Evolutionary conservation across 2,329 filamentous ascomycete species (phyloP), one percentile per base, ranked within the genome.

Genomic region (Lasiodiplodia sp.): DNA sequence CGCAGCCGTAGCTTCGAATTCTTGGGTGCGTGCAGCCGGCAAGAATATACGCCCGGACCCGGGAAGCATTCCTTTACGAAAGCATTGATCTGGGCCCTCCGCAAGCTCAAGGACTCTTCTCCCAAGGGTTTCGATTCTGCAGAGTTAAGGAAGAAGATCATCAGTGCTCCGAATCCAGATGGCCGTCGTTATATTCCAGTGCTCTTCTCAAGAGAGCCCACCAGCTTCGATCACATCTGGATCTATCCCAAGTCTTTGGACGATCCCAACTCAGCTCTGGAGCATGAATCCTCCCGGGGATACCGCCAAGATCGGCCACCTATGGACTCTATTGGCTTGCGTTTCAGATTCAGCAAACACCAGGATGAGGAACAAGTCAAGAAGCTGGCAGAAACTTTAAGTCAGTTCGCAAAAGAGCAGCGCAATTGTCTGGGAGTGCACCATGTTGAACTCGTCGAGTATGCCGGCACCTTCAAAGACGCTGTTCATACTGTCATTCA

Each of bases 161-260:
- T 8, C 1, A 1, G 3, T n/a, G 47, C 47, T 11, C 40, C 40
- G 4, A 7, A n/a, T 10, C 18, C 5, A 5, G 12, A 23, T 11
- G 8, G 18, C 10, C 4, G 28, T 2, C 28, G 4, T 11, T 7
- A 1, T 23, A 2, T 3, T 2, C 58, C 58, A 4, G 40, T 51
- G 11, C 58, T 63, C 0, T 63, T 63, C 40, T 25, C 23, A 53
- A 18, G 68, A 47, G n/a, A 65, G 2, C 3, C 38, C 58, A 28
- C 57, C 31, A 37, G 34, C 25, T 40, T 16, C 2, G 70, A 71
- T 18, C 65, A 70, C 18, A 69, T 71, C 28, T 71, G 69, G 69
- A 66, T 70, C 4, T 64, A 66, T 1, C 58, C 49, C 1, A 58
- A 57, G 53, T n/a, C 21, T 12, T 11, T 12, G n/a, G 56, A 23